Evolutionary conservation across 208 protist genomes (phyloP).

Genomic region (Trypanosoma lewisi): DNA sequence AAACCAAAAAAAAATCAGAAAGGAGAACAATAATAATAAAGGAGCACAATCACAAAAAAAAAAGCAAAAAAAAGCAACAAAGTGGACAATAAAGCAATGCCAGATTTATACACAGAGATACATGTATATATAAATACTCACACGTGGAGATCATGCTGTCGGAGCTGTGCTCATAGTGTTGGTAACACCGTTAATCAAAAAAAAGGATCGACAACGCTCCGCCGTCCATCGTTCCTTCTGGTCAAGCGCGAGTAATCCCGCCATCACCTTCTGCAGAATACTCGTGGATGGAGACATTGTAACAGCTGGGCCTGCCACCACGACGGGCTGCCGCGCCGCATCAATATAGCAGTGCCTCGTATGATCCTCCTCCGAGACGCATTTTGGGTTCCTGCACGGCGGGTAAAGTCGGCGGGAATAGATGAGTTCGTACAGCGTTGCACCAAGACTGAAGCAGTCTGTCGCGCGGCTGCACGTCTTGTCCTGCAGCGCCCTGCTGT

Average conservation of each 20-base stretch:
- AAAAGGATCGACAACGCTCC: slow-evolving; percentile 44
- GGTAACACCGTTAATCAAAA: slow-evolving; percentile 15
- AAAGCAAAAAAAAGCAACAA: not conserved
- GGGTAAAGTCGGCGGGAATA: slow-evolving; percentile 72
- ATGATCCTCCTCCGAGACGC: slow-evolving; percentile 56
- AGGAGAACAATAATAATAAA: not conserved
- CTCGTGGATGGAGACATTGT: not conserved
- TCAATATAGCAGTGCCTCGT: slow-evolving; percentile 69
- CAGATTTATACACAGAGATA: not conserved
- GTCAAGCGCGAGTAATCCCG: slow-evolving; percentile 41
- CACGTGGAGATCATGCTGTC: not conserved
- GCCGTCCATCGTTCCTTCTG: slow-evolving; percentile 60
- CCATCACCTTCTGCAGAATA: slow-evolving; percentile 50
- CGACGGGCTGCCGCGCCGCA: slow-evolving; percentile 44
- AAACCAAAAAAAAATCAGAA: not conserved
- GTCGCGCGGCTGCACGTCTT: slow-evolving; percentile 70
- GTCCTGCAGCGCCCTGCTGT: slow-evolving; percentile 59
- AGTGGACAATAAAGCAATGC: not conserved
- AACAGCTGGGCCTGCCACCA: slow-evolving; percentile 23
- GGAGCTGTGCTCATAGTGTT: not conserved
- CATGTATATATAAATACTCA: not conserved
- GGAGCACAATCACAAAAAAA: slow-evolving; percentile 2
- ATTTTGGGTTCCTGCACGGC: slow-evolving; percentile 41
- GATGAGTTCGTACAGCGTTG: slow-evolving; percentile 73
- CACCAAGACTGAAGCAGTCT: slow-evolving; percentile 77